These are phyloP conservation scores for Apocynum venetum DNA, from an alignment of 257 asterid genomes.

Conservation along the genomic window DNA sequence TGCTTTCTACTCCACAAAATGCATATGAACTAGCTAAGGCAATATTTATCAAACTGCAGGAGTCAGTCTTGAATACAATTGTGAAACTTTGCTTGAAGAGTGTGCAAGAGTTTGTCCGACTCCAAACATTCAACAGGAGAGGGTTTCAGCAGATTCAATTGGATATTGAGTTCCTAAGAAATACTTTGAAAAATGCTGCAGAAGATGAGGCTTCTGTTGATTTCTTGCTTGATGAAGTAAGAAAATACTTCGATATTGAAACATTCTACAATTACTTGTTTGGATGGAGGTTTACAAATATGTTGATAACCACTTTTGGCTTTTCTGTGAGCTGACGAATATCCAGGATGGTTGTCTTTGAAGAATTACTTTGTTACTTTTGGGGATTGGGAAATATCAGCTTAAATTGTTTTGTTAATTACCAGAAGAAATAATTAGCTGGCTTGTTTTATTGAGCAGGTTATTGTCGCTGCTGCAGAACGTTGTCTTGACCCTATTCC, in stretches of 20 bases:
- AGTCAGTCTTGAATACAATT: constrained; percentile 64
- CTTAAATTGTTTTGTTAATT: not conserved
- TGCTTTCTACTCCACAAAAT: constrained; percentile 7
- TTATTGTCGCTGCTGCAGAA: constrained; percentile 77
- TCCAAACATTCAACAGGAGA: constrained; percentile 84
- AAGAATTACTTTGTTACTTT: not conserved
- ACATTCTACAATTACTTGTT: not conserved
- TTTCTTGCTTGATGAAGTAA: constrained; percentile 95
- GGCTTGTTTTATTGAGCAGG: constrained; percentile 46
- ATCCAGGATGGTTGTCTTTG: not conserved
- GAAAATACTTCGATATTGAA: not conserved
- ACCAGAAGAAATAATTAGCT: constrained; percentile 3
- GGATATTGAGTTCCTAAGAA: constrained; percentile 84
- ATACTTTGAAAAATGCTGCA: constrained; percentile 57
- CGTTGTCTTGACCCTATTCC: constrained; percentile 85
- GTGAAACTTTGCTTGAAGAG: constrained; percentile 85
- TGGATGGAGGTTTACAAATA: not conserved
- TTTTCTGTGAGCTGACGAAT: not conserved
- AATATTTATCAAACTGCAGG: constrained; percentile 49
- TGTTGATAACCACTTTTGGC: not conserved
- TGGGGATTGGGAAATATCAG: not conserved
- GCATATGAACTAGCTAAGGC: constrained; percentile 6
- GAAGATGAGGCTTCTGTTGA: constrained; percentile 94
- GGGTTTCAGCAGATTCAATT: constrained; percentile 97
- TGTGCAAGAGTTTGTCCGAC: constrained; percentile 86